A percentile compares a stretch with the other conserved stretches of the same genome.
Conservation (phyloP, 345 rosid species). For the Populus nigra region DNA sequence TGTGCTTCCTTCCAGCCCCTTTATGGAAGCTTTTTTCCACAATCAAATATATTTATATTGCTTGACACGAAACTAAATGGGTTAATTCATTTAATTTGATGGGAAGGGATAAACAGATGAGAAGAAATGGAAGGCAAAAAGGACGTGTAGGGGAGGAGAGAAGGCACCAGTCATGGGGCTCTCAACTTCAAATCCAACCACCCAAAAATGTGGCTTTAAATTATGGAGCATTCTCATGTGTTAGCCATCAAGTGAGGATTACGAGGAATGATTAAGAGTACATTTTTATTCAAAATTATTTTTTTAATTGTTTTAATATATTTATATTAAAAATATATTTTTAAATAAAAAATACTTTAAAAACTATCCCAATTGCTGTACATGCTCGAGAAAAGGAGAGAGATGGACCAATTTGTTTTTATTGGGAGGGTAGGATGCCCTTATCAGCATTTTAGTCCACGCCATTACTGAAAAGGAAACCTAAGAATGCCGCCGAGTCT, state of each 20-base stretch:
- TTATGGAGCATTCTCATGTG: conserved; percentile 37
- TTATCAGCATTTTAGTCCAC: conserved; percentile 14
- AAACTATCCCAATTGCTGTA: too few relatives aligned
- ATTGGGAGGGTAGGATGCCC: conserved; percentile 43
- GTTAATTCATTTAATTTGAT: background rate
- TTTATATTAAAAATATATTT: too few relatives aligned
- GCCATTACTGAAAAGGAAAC: background rate
- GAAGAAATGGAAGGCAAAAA: background rate
- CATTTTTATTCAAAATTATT: too few relatives aligned
- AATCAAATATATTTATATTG: background rate
- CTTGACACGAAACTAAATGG: too few relatives aligned
- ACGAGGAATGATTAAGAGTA: conserved; percentile 38
- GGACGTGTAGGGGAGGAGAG: background rate
- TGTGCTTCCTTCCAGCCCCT: conserved; percentile 23
- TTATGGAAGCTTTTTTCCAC: conserved; percentile 10
- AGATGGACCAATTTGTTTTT: conserved; percentile 12
- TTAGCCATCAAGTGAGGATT: conserved; percentile 53
- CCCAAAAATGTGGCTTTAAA: conserved; percentile 38
- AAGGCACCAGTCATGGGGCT: conserved; percentile 3
- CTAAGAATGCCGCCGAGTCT: too few relatives aligned
- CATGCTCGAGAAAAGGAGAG: conserved; percentile 12
- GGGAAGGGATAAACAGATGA: background rate
- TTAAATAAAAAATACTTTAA: too few relatives aligned
- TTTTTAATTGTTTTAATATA: too few relatives aligned
- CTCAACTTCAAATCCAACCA: conserved; percentile 19